A percentile compares a stretch with the other conserved stretches of the same genome.
Evolutionary conservation across 2,329 filamentous ascomycete species (phyloP).

Genomic region (Penicillium sp.): DNA sequence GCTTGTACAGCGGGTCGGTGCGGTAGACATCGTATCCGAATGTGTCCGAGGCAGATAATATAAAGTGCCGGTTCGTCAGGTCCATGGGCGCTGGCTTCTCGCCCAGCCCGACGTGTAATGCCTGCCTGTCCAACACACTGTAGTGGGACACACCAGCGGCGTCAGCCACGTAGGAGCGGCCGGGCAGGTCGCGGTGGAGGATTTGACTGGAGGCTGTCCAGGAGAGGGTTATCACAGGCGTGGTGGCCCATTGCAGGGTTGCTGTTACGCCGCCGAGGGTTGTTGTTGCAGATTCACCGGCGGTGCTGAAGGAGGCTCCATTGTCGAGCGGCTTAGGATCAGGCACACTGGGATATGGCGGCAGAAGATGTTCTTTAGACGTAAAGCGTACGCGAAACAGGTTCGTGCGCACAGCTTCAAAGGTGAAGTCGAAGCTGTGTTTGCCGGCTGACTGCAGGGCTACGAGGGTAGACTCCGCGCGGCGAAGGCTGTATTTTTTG

Average conservation of each 20-base stretch:
- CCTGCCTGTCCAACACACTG: constrained; percentile 57
- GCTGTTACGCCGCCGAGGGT: constrained; percentile 50
- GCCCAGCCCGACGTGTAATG: constrained; percentile 66
- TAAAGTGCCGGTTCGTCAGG: constrained; percentile 62
- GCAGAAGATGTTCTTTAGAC: constrained; percentile 58
- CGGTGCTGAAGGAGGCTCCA: constrained; percentile 24
- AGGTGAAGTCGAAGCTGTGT: constrained; percentile 54
- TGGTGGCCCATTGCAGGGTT: constrained; percentile 55
- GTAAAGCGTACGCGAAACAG: constrained; percentile 67
- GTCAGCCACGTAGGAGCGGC: constrained; percentile 64
- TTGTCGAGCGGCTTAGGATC: constrained; percentile 39
- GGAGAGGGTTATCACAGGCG: constrained; percentile 57
- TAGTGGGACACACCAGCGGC: constrained; percentile 62
- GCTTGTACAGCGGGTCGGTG: constrained; percentile 71
- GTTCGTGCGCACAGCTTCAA: constrained; percentile 59
- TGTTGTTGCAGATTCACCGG: constrained; percentile 40
- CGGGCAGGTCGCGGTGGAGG: constrained; percentile 59
- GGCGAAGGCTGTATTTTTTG: constrained; percentile 31
- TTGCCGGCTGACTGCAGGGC: constrained; percentile 41
- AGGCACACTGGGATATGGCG: constrained; percentile 60
- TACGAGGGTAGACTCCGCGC: constrained; percentile 25
- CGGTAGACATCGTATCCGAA: constrained; percentile 70
- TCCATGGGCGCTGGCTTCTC: constrained; percentile 73
- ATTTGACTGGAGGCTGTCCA: constrained; percentile 49
- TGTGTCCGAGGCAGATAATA: constrained; percentile 65